Base-by-base conservation (phyloP, 768 basidiomycete species). In the Rubroboletus satanas region DNA sequence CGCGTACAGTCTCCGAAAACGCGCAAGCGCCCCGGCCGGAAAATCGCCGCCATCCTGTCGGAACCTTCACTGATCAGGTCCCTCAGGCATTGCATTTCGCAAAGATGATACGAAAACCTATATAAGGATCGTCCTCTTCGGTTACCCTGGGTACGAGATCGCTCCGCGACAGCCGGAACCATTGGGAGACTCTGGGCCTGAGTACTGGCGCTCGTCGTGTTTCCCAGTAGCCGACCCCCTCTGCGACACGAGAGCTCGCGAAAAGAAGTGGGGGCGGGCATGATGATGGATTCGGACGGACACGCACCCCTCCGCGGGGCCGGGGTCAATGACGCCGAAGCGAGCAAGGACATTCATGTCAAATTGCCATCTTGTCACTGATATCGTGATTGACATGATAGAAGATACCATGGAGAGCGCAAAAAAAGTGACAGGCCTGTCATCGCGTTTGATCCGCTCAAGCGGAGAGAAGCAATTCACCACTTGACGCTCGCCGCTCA, bases 31-130 rank as follows among this genome's bases (percentile, higher is more conserved):
- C 14, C 29, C 14, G 37, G 28, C 12, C 26, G 28, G 26, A 29
- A 39, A n/a, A 37, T 52, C 53, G 54, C 62, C 53, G 54, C 62
- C 62, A 53, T 1, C 1, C 18, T 54, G 26, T 52, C 62, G 62
- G 62, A 64, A 53, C 26, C 62, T 57, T 53, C 36, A 15, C 37
- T 10, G 11, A 45, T 31, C 48, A 26, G 23, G 23, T 4, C 23
- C 4, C 23, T 4, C 23, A 51, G n/a, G 42, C 35, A 6, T 36
- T 11, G 26, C n/a, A 35, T 56, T 36, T 17, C 45, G 48, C 32
- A 36, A 31, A 10, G 42, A 23, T 11, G 3, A 10, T 14, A 35
- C 45, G 26, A n/a, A 43, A 43, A n/a, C 37, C 29, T 26, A 48
- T 59, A 50, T 5, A 49, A 51, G 18, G 52, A 55, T 55, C 41